phyloP scores from a whole-genome alignment of 352 stramenopile genomes.

The Phytophthora europaea region DNA sequence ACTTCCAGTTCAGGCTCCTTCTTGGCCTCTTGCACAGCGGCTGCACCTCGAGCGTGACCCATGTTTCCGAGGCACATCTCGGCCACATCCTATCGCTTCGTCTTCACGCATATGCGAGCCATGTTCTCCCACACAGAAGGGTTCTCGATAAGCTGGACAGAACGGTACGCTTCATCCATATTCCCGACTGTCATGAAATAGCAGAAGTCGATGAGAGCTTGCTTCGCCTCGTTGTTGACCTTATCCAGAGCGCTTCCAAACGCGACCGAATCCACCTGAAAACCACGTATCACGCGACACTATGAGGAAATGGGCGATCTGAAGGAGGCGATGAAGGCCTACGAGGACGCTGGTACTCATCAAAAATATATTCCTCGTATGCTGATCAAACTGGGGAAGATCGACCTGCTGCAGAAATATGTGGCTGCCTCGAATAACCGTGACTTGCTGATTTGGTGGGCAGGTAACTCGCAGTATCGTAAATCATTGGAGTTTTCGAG shows the following conservation, averaged over 20 bases:
- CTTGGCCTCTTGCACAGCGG: constrained; percentile 87
- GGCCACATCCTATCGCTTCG: constrained; percentile 94
- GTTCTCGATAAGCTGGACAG: constrained; percentile 94
- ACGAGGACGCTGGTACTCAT: constrained; percentile 91
- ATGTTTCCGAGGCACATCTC: constrained; percentile 96
- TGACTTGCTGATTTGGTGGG: constrained; percentile 94
- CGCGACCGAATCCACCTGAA: constrained; percentile 94
- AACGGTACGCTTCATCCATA: constrained; percentile 96
- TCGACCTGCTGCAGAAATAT: constrained; percentile 94
- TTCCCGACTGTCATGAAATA: constrained; percentile 96
- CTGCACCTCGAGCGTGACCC: constrained; percentile 91
- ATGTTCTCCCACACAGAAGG: constrained; percentile 97
- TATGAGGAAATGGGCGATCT: constrained; percentile 91
- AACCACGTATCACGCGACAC: constrained; percentile 92
- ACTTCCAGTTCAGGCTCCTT: constrained; percentile 81
- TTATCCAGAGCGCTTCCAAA: constrained; percentile 90
- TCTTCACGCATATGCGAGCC: constrained; percentile 97
- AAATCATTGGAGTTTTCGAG: constrained; percentile 25
- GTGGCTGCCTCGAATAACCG: constrained; percentile 88
- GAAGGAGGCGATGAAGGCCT: constrained; percentile 93
- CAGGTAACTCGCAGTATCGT: constrained; percentile 69
- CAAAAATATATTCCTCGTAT: constrained; percentile 94
- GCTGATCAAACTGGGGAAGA: constrained; percentile 89
- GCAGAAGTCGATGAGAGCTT: constrained; percentile 95
- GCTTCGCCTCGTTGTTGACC: constrained; percentile 84